A percentile compares a stretch with the other conserved stretches of the same genome.
Evolutionary conservation across 192 early-diverging fungal species (phyloP).

Genomic region (Coemansia sp.): DNA sequence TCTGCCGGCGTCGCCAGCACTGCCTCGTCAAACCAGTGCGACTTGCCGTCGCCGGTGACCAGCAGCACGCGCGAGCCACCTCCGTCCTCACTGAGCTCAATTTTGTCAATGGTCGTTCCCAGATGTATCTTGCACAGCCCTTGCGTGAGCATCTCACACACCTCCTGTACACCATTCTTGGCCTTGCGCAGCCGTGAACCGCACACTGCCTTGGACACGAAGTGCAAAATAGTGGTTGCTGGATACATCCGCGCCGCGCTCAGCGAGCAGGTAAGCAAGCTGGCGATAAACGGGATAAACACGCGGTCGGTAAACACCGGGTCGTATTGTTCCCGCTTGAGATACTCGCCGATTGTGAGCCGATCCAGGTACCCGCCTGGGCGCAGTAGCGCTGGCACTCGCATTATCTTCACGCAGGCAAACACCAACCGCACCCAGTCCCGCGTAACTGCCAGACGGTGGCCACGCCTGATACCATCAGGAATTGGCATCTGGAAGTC

Average conservation of each 20-base stretch:
- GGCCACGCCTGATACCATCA: conserved; percentile 2
- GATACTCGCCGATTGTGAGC: conserved; percentile 29
- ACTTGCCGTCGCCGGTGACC: conserved; percentile 6
- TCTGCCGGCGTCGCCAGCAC: conserved; percentile 46
- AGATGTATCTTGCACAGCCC: conserved; percentile 6
- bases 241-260: conserved; percentile 30
- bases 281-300: conserved; percentile 42
- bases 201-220: conserved; percentile 28
- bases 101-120: conserved; percentile 2
- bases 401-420: conserved; percentile 10
- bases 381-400: conserved; percentile 4
- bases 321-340: conserved; percentile 12
- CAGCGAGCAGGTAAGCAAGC: conserved; percentile 41
- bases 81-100: neutral
- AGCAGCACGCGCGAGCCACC: neutral
- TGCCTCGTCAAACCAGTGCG: conserved; percentile 21
- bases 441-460: conserved; percentile 14
- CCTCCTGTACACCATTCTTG: conserved; percentile 25
- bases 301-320: conserved; percentile 15
- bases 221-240: conserved; percentile 36
- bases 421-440: conserved; percentile 40
- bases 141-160: conserved; percentile 25
- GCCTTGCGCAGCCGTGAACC: conserved; percentile 39
- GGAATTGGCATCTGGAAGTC: conserved; percentile 28
- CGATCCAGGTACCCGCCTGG: conserved; percentile 7